These are phyloP conservation scores for Hypomyces rosellus DNA, from an alignment of 2,329 filamentous ascomycete genomes.

Conservation along the genomic window DNA sequence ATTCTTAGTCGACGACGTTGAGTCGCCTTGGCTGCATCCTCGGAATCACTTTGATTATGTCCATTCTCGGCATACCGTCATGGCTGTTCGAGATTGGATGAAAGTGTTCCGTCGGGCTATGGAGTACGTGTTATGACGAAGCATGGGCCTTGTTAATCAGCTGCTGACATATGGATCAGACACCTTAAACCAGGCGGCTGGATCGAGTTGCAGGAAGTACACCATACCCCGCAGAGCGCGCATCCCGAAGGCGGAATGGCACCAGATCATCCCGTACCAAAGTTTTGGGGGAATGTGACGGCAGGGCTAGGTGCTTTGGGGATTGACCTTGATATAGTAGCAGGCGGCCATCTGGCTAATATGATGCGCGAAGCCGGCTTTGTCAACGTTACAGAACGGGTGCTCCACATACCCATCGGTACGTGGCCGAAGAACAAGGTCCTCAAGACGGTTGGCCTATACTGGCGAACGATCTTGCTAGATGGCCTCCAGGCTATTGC, in stretches of 20 bases:
- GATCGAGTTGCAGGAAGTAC: constrained; percentile 50
- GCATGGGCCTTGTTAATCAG: not conserved
- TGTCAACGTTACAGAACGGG: constrained; percentile 42
- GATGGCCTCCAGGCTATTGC: constrained; percentile 47
- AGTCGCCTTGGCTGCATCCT: constrained; percentile 50
- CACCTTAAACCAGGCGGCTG: constrained; percentile 49
- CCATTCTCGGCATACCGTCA: constrained; percentile 51
- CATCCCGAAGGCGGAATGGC: constrained; percentile 32
- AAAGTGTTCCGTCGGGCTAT: constrained; percentile 39
- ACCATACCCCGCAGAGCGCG: constrained; percentile 41
- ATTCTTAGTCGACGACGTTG: constrained; percentile 53
- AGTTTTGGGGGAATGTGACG: constrained; percentile 42
- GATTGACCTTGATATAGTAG: constrained; percentile 40
- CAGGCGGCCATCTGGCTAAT: constrained; percentile 34
- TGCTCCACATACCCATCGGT: constrained; percentile 48
- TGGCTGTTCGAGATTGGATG: constrained; percentile 51
- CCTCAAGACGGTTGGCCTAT: constrained; percentile 45
- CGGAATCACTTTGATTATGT: constrained; percentile 53
- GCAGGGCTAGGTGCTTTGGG: constrained; percentile 38
- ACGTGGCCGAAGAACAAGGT: constrained; percentile 47
- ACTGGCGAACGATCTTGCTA: constrained; percentile 44
- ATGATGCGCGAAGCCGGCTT: constrained; percentile 47
- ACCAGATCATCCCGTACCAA: constrained; percentile 34
- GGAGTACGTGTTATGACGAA: constrained; percentile 31
- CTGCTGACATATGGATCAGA: constrained; percentile 21